These are phyloP conservation scores for Sclerospora graminicola DNA, from an alignment of 352 stramenopile species.

Conservation along the genomic window DNA sequence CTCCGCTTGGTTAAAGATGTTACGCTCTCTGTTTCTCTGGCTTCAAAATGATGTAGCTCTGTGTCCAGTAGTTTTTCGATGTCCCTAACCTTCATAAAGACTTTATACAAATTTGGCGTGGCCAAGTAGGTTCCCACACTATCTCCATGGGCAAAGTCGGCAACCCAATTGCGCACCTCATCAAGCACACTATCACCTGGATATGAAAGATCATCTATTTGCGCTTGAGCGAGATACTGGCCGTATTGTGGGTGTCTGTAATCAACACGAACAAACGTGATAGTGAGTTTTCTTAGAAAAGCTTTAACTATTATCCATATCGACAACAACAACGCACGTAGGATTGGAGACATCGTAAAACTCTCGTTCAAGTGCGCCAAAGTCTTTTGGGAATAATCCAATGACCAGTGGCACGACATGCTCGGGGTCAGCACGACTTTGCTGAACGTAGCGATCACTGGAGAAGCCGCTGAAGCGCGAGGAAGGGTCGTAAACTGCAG, in stretches of 20 bases:
- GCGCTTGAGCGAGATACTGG: constrained; percentile 28
- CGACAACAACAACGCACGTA: constrained; percentile 21
- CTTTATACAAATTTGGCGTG: constrained; percentile 33
- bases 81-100: constrained; percentile 30
- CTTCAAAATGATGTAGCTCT: constrained; percentile 39
- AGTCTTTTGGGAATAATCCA: constrained; percentile 38
- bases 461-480: constrained; percentile 19
- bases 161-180: constrained; percentile 40
- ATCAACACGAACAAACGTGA: background rate
- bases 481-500: background rate
- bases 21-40: background rate
- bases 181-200: constrained; percentile 35
- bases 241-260: constrained; percentile 43
- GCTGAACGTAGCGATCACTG: constrained; percentile 24
- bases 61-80: constrained; percentile 42
- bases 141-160: constrained; percentile 6
- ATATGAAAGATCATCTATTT: constrained; percentile 32
- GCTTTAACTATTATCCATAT: background rate
- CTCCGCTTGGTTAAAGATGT: constrained; percentile 10
- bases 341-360: constrained; percentile 51
- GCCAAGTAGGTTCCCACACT: constrained; percentile 24
- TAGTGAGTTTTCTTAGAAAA: background rate
- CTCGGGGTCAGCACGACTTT: constrained; percentile 23
- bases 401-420: constrained; percentile 41
- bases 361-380: constrained; percentile 32